These are phyloP conservation scores for Ophiosphaerella korrae DNA, from an alignment of 2,329 filamentous ascomycete species.

Conservation along the genomic window DNA sequence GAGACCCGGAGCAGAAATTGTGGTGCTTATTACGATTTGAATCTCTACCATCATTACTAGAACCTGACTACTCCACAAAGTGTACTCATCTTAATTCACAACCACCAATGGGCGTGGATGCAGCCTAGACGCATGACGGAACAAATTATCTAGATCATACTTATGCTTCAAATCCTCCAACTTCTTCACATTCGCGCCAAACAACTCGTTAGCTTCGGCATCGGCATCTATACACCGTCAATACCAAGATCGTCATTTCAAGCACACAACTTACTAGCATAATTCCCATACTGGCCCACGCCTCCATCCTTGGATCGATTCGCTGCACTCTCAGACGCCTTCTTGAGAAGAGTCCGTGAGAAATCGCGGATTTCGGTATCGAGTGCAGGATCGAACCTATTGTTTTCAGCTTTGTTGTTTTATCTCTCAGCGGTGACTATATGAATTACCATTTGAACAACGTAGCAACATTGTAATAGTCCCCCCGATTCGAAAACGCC, in stretches of 20 bases:
- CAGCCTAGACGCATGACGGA: constrained; percentile 34
- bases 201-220: constrained; percentile 35
- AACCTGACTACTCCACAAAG: not conserved
- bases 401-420: constrained; percentile 1
- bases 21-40: too few species aligned
- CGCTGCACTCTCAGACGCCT: constrained; percentile 24
- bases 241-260: not conserved
- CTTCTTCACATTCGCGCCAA: constrained; percentile 39
- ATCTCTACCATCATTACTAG: too few species aligned
- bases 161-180: constrained; percentile 41
- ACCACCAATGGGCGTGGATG: constrained; percentile 25
- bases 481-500: constrained; percentile 36
- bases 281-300: constrained; percentile 42
- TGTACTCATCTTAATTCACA: constrained; percentile 13
- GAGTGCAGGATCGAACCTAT: constrained; percentile 32
- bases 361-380: constrained; percentile 34
- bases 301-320: constrained; percentile 27
- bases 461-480: constrained; percentile 43
- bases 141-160: constrained; percentile 43
- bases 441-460: constrained; percentile 37
- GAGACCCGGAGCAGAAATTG: too few species aligned
- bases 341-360: constrained; percentile 31
- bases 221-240: constrained; percentile 22
- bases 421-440: not conserved
- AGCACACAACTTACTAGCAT: constrained; percentile 27